phyloP scores from a whole-genome alignment of 176 grass and related monocot genomes.

The Calamus simplicifolius region DNA sequence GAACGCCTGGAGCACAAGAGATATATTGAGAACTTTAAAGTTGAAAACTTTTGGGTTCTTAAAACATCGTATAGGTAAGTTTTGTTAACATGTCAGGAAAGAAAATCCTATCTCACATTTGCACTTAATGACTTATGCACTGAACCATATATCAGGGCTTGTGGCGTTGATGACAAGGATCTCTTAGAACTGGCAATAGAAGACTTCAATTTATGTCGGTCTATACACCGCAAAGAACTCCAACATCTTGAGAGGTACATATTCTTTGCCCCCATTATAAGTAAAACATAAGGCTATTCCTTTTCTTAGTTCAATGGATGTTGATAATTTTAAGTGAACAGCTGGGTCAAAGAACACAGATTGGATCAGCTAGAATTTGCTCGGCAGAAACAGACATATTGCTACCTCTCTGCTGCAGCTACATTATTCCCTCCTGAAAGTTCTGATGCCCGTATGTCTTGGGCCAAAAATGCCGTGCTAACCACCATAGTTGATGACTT shows the following conservation, averaged over 20 bases:
- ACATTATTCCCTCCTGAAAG: constrained; percentile 48
- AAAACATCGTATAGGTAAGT: constrained; percentile 50
- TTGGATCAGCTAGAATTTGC: constrained; percentile 67
- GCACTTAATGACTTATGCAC: neutral
- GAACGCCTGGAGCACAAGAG: constrained; percentile 69
- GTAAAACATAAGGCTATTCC: neutral
- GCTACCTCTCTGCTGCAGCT: constrained; percentile 57
- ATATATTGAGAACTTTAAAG: constrained; percentile 57
- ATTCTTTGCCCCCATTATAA: neutral
- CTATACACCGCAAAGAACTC: constrained; percentile 50
- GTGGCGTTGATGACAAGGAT: constrained; percentile 18
- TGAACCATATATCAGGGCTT: constrained; percentile 31
- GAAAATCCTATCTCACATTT: neutral
- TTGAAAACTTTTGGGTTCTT: constrained; percentile 15
- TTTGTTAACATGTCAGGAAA: neutral
- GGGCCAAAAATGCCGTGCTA: constrained; percentile 57
- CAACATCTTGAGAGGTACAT: constrained; percentile 48
- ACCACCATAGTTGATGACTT: constrained; percentile 65
- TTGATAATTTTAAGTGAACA: constrained; percentile 8
- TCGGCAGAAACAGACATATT: constrained; percentile 52
- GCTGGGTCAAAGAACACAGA: constrained; percentile 52
- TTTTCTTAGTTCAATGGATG: no score
- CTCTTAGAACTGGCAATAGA: constrained; percentile 29
- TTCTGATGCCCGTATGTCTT: constrained; percentile 46
- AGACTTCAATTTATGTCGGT: constrained; percentile 50